Evolutionary conservation across 2,329 filamentous ascomycete genomes (phyloP), one percentile per base, ranked within the genome.

Genomic region (Sporothrix brasiliensis): DNA sequence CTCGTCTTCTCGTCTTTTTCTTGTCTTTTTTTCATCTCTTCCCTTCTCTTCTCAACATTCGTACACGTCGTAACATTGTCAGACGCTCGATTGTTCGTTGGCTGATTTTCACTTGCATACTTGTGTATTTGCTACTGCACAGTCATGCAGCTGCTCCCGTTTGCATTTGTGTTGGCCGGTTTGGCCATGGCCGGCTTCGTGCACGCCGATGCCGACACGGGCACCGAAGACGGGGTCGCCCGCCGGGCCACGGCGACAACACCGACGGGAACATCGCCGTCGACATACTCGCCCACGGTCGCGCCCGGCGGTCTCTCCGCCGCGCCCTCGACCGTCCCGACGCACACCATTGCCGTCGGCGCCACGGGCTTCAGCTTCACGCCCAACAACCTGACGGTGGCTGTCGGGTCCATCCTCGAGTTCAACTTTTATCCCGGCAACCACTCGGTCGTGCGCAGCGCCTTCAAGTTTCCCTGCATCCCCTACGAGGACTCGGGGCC

Each of bases 381-480:
- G 0, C 83, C 83, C 0, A 75, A 78, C 66, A 69, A 76, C 63
- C 69, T 79, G 1, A 76, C 73, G 2, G 82, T 80, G 1, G 75
- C 77, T n/a, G 76, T 84, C 39, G 85, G 85, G 6, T 84, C 87
- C 75, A 78, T 80, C 5, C 79, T 87, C 56, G 82, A 85, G 72
- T 91, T 87, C 77, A 80, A 84, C 56, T 90, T 91, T 75, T 89
- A 87, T 73, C 87, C 88, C 0, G 81, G 81, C 27, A 88, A 86
- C 67, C 89, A 91, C 75, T 89, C 87, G 3, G 86, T 91, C n/a
- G 86, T 86, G 10, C 83, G 87, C 66, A 85, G 88, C 47, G 87
- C 84, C 65, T 90, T 84, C 74, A 78, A 80, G 2, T 80, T 81
- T n/a, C 87, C 89, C 52, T 92, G 89, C 72, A 84, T 90, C 56